Base-by-base conservation (phyloP, 2,329 filamentous ascomycete genomes). In the Aspergillus glaucus region DNA sequence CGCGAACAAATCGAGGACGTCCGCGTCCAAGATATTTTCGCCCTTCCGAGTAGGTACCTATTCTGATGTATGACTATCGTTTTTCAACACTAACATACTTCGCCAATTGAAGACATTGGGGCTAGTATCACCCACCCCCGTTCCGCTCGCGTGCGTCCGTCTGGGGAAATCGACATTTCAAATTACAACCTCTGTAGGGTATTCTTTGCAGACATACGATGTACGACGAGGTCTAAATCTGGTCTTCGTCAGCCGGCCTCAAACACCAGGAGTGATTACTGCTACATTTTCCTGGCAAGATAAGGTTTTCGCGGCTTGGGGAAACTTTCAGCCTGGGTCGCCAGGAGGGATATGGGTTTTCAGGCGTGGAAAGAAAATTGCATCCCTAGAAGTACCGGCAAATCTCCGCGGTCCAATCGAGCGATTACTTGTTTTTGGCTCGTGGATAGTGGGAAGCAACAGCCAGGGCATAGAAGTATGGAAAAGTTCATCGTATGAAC, bases 151-250 rank as follows among this genome's bases (percentile, higher is more conserved):
- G 2, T 86, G 87, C 5, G 80, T 94, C 28, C 87, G 92, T 0
- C 77, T 95, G 14, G 93, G 93, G 50, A 95, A 95, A 71, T 92
- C 88, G 1, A 95, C 90, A 3, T 98, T 95, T 65, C 93, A 98
- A 68, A 89, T 98, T 69, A 97, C 93, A 30, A 98, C 93, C 26
- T 97, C 89, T 0, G 87, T 94, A 53, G 93, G 92, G 54, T 82
- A 85, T 61, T 88, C 86, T 50, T 79, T 98, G 43, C 93, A 98
- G 71, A 98, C 93, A 0, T 98, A 98, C 74, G 93, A 98, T 66
- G 75, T 98, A 53, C 88, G 87, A 67, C 83, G 85, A 60, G 92
- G 92, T 43, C 79, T 98, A 52, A 92, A 94, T 61, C 82, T 98
- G 44, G 83, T 97, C 62, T 98, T 98, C 69, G 81, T 98, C 52